Evolutionary conservation across 129 eudicot species (phyloP).

Genomic region (Flaveria sonorensis): DNA sequence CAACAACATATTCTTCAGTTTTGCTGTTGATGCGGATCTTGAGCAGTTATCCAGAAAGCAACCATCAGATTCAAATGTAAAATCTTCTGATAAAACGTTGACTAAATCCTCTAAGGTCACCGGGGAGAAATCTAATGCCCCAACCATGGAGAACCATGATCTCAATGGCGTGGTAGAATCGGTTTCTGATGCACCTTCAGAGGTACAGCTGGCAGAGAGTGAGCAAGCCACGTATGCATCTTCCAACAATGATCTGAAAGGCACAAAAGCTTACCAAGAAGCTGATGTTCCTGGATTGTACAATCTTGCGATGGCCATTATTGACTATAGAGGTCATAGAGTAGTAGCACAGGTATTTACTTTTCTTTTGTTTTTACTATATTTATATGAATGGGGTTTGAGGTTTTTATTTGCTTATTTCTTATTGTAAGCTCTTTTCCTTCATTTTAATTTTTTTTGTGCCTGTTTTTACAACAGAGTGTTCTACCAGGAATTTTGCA

Average conservation of each 20-base stretch:
- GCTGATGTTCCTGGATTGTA: constrained; percentile 98
- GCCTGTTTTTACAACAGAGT: constrained; percentile 52
- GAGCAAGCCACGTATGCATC: constrained; percentile 99
- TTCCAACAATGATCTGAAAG: constrained; percentile 94
- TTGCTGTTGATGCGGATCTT: constrained; percentile 97
- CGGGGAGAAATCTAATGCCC: constrained; percentile 44
- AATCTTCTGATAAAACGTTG: constrained; percentile 33
- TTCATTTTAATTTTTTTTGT: neutral
- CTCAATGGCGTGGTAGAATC: constrained; percentile 43
- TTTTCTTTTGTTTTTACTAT: neutral
- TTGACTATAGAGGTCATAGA: constrained; percentile 96
- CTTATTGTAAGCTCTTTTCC: neutral
- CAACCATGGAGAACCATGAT: constrained; percentile 30
- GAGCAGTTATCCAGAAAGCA: constrained; percentile 77
- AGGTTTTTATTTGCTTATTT: neutral
- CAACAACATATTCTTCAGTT: constrained; percentile 99
- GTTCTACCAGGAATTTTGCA: constrained; percentile 98
- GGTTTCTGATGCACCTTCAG: constrained; percentile 59
- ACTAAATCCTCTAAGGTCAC: constrained; percentile 38
- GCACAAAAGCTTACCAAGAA: constrained; percentile 97
- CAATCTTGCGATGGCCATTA: constrained; percentile 98
- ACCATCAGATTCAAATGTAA: constrained; percentile 40
- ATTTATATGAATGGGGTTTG: neutral
- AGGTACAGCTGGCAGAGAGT: constrained; percentile 87
- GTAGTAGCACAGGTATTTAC: constrained; percentile 90